Conservation (phyloP, 257 asterid genomes). For the Lycium ferocissimum region DNA sequence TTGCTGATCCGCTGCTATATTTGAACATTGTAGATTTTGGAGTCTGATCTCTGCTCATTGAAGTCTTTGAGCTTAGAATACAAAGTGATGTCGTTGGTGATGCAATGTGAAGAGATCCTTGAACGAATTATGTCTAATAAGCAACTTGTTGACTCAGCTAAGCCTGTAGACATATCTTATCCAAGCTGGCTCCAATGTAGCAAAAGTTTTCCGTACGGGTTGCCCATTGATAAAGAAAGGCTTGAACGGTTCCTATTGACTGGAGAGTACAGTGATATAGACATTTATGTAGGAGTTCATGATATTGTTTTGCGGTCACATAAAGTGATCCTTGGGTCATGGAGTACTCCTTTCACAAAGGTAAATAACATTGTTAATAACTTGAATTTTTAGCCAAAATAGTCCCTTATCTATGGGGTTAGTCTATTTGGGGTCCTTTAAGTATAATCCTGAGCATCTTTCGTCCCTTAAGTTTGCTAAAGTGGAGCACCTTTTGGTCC, state of each 20-base stretch:
- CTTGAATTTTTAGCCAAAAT: background rate
- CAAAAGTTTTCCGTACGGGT: constrained; percentile 59
- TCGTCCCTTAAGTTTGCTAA: too few species aligned
- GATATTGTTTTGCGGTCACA: constrained; percentile 68
- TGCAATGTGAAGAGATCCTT: constrained; percentile 79
- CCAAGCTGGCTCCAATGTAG: constrained; percentile 61
- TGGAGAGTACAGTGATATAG: constrained; percentile 82
- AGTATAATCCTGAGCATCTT: background rate
- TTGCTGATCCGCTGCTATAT: constrained; percentile 30
- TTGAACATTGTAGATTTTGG: constrained; percentile 62
- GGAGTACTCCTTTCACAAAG: constrained; percentile 96
- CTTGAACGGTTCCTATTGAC: constrained; percentile 63
- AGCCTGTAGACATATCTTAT: constrained; percentile 75
- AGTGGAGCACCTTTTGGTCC: background rate
- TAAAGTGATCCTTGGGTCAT: constrained; percentile 82
- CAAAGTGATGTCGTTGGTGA: constrained; percentile 65
- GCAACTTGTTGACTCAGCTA: constrained; percentile 71
- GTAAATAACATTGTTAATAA: constrained; percentile 44
- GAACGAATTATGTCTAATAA: constrained; percentile 72
- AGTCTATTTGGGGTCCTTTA: background rate
- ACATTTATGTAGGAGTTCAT: constrained; percentile 69
- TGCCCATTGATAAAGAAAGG: constrained; percentile 69
- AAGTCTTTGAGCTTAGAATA: constrained; percentile 69
- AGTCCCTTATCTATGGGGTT: background rate
- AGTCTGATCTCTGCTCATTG: constrained; percentile 65